Percentiles rank a stretch among this genome's conserved stretches.
These are phyloP conservation scores for Komagataea norvegica DNA, from an alignment of 1,139 yeast species.

Conservation along the genomic window DNA sequence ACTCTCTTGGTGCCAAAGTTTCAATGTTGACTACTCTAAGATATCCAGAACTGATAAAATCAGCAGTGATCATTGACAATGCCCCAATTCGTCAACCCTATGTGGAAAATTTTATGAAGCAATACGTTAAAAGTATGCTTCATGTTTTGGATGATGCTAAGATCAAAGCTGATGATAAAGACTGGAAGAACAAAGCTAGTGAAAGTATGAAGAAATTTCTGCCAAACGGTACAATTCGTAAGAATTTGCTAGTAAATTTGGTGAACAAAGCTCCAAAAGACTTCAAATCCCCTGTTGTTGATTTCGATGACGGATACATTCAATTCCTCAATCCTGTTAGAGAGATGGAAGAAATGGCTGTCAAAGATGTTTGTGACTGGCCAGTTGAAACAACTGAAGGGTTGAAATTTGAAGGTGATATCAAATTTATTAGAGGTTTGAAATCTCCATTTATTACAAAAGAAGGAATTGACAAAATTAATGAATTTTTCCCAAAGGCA, in stretches of 20 bases:
- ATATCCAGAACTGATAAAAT: constrained; percentile 36
- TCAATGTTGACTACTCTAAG: constrained; percentile 43
- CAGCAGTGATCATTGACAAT: constrained; percentile 45
- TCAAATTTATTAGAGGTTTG: constrained; percentile 39
- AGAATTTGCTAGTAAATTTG: constrained; percentile 27
- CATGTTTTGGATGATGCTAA: constrained; percentile 26
- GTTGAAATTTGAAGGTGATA: constrained; percentile 33
- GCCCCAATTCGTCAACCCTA: constrained; percentile 37
- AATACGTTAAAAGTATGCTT: constrained; percentile 25
- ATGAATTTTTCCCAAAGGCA: constrained; percentile 35
- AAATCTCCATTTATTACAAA: constrained; percentile 38
- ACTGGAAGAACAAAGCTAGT: constrained; percentile 32
- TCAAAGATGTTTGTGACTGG: constrained; percentile 37
- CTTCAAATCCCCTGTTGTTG: constrained; percentile 24
- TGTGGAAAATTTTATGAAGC: constrained; percentile 24
- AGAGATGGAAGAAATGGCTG: constrained; percentile 26
- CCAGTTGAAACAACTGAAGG: constrained; percentile 32
- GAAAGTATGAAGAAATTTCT: constrained; percentile 26
- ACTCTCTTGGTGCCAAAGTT: constrained; percentile 52
- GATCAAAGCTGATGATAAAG: constrained; percentile 28
- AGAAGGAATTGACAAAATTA: constrained; percentile 31
- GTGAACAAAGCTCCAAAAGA: constrained; percentile 23
- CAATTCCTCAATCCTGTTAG: constrained; percentile 30
- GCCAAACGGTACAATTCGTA: constrained; percentile 30
- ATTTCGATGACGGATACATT: constrained; percentile 35